Percentiles rank a stretch among this genome's conserved stretches.
Conservation (phyloP, 139 green algal genomes). For the Raphidocelis subcapitata region DNA sequence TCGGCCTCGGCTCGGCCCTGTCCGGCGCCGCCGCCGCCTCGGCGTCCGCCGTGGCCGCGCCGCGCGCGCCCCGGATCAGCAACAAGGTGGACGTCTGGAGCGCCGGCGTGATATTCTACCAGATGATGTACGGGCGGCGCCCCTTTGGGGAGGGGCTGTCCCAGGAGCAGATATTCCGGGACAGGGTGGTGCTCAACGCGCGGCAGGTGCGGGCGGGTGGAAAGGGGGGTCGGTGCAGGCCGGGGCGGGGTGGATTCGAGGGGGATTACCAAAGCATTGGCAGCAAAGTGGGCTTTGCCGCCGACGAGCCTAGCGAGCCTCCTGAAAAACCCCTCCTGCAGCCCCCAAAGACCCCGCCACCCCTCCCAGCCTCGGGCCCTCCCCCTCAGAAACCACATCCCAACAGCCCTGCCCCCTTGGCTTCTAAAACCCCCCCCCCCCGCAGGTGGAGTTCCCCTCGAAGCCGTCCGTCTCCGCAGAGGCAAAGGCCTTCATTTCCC, state of each 20-base stretch:
- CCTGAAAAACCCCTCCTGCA: neutral
- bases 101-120: constrained; percentile 91
- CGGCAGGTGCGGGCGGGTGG: constrained; percentile 32
- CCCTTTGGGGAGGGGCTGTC: constrained; percentile 75
- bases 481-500: constrained; percentile 83
- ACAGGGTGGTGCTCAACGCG: constrained; percentile 72
- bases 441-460: constrained; percentile 45
- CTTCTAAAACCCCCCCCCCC: neutral
- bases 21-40: neutral
- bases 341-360: neutral
- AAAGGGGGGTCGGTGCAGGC: too few species aligned
- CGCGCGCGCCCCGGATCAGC: constrained; percentile 57
- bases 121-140: constrained; percentile 91
- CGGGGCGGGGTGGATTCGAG: neutral
- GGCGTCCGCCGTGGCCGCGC: neutral
- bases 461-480: constrained; percentile 79
- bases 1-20: neutral
- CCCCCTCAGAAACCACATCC: neutral
- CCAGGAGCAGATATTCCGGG: constrained; percentile 88
- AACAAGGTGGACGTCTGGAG: constrained; percentile 97
- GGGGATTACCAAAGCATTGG: neutral
- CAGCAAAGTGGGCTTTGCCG: neutral
- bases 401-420: neutral
- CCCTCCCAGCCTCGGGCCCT: neutral
- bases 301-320: neutral